Conservation (phyloP, 306 rosid species). For the Cucumis melo region DNA sequence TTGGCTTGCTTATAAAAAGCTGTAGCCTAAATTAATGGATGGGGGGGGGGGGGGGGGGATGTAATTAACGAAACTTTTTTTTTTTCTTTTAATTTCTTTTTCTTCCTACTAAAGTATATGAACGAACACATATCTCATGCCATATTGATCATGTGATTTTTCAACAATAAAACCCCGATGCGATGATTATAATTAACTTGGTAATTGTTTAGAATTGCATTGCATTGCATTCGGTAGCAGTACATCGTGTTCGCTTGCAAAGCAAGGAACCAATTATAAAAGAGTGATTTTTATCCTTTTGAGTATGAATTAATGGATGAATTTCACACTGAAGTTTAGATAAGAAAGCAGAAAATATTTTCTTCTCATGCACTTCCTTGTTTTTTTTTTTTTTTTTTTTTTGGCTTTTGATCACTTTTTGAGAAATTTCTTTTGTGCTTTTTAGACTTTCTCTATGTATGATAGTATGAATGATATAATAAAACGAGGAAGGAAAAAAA, state of each 20-base stretch:
- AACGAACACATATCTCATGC: neutral
- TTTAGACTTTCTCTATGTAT: neutral
- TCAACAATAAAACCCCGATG: too few species aligned
- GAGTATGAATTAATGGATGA: neutral
- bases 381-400: neutral
- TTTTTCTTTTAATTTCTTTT: neutral
- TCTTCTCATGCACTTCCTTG: neutral
- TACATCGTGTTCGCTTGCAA: neutral
- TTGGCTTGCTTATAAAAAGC: constrained; percentile 56
- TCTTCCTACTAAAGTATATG: neutral
- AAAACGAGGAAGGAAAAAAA: neutral
- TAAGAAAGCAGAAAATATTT: neutral
- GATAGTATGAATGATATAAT: too few species aligned
- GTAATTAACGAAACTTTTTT: constrained; percentile 5
- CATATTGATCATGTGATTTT: neutral
- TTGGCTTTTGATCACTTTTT: neutral
- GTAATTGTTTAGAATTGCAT: neutral
- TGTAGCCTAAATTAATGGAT: constrained; percentile 31
- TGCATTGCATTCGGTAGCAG: neutral
- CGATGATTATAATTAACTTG: too few species aligned
- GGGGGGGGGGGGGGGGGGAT: constrained; percentile 21
- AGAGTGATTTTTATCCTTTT: neutral
- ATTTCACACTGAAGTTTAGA: neutral
- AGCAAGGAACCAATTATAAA: neutral
- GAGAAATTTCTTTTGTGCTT: neutral